A percentile compares a stretch with the other conserved stretches of the same genome.
Conservation (phyloP, 352 stramenopile genomes). For the Globisporangium emineosum region DNA sequence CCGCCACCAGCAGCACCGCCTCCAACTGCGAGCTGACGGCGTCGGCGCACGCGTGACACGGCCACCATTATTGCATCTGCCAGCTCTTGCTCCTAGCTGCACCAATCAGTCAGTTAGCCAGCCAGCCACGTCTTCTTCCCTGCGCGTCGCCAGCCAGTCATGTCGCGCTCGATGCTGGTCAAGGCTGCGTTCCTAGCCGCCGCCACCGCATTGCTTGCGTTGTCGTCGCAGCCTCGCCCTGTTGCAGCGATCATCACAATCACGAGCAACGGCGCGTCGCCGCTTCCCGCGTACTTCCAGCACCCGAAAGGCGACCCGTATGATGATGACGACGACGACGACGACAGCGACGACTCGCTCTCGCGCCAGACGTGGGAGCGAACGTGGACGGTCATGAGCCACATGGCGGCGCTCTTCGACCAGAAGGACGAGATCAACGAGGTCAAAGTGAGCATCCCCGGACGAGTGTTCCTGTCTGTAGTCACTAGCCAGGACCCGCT, state of each 20-base stretch:
- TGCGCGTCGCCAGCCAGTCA: not conserved
- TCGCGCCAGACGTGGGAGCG: slow-evolving; percentile 39
- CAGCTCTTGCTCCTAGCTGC: not conserved
- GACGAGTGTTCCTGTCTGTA: slow-evolving; percentile 54
- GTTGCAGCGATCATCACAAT: not conserved
- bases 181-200: not conserved
- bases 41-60: not conserved
- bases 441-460: slow-evolving; percentile 47
- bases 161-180: not conserved
- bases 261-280: slow-evolving; percentile 1
- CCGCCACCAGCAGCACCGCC: not conserved
- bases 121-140: too few relatives aligned
- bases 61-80: not conserved
- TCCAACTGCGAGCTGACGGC: not conserved
- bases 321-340: not conserved
- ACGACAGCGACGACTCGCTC: slow-evolving; percentile 1
- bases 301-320: not conserved
- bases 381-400: slow-evolving; percentile 39
- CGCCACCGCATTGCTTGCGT: not conserved
- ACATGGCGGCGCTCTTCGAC: not conserved
- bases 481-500: slow-evolving; percentile 17
- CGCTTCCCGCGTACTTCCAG: not conserved
- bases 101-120: not conserved
- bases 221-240: not conserved
- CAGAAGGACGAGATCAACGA: slow-evolving; percentile 29